Percentiles rank a stretch among this genome's conserved stretches.
Conservation (phyloP, 306 rosid genomes). For the Quillaja saponaria region DNA sequence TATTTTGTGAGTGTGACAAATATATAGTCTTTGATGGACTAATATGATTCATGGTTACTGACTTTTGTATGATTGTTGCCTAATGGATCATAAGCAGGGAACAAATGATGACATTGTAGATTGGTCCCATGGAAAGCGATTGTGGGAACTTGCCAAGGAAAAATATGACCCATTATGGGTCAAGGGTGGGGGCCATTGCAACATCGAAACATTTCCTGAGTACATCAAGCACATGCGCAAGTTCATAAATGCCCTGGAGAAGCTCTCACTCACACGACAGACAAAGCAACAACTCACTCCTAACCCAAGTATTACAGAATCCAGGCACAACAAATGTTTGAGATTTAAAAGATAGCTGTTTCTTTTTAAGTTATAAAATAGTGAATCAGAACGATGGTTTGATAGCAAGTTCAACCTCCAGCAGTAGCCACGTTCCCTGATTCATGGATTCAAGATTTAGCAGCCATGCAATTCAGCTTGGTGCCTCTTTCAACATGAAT, state of each 20-base stretch:
- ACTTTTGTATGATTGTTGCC: conserved; percentile 25
- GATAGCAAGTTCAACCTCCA: conserved; percentile 27
- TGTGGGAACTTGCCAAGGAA: conserved; percentile 97
- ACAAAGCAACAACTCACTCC: conserved; percentile 59
- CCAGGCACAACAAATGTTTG: conserved; percentile 84
- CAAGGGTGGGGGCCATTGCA: conserved; percentile 98
- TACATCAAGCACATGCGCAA: conserved; percentile 89
- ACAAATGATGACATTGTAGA: conserved; percentile 92
- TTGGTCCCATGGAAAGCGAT: conserved; percentile 90
- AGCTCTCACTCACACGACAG: conserved; percentile 46
- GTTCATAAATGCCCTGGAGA: conserved; percentile 89
- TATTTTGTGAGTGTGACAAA: background rate
- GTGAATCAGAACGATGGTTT: conserved; percentile 32
- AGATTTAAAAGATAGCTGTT: conserved; percentile 67
- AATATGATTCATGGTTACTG: conserved; percentile 19
- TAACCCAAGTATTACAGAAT: conserved; percentile 70
- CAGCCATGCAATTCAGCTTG: conserved; percentile 24
- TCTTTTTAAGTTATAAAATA: conserved; percentile 15
- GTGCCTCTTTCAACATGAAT: conserved; percentile 14
- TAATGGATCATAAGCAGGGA: conserved; percentile 64
- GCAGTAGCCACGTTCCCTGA: conserved; percentile 27
- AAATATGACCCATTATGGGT: conserved; percentile 96
- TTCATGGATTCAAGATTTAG: conserved; percentile 28
- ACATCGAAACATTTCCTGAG: conserved; percentile 93
- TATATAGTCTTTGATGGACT: conserved; percentile 14